A percentile compares a stretch with the other conserved stretches of the same genome.
Conservation (phyloP, 306 rosid genomes). For the Medicago truncatula region DNA sequence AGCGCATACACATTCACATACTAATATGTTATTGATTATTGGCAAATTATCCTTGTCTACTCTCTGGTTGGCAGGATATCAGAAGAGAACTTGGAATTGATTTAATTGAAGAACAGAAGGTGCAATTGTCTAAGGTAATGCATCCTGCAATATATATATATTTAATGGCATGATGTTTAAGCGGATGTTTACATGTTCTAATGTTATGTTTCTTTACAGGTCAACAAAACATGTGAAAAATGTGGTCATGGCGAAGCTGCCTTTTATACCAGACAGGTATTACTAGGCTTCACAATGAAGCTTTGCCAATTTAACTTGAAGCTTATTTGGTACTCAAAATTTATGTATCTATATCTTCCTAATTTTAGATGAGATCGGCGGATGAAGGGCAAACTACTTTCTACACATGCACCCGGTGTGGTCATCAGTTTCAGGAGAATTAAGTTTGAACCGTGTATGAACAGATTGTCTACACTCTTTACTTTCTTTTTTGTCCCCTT, state of each 20-base stretch:
- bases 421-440: slow-evolving; percentile 51
- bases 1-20: not conserved
- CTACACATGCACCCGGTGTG: slow-evolving; percentile 47
- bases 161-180: slow-evolving; percentile 4
- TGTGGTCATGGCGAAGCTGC: slow-evolving; percentile 79
- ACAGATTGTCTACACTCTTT: not conserved
- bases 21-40: not conserved
- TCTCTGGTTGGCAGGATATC: slow-evolving; percentile 47
- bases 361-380: slow-evolving; percentile 52
- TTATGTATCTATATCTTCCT: slow-evolving; percentile 1
- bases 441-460: slow-evolving; percentile 5
- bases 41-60: slow-evolving; percentile 7
- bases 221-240: slow-evolving; percentile 74
- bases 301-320: slow-evolving; percentile 19
- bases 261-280: slow-evolving; percentile 55
- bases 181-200: not conserved
- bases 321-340: slow-evolving; percentile 9
- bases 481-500: not conserved
- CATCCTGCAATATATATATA: not conserved
- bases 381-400: slow-evolving; percentile 64
- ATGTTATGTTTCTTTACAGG: slow-evolving; percentile 48
- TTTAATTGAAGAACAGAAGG: slow-evolving; percentile 44
- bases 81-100: slow-evolving; percentile 56
- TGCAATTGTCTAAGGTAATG: slow-evolving; percentile 51
- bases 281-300: slow-evolving; percentile 7